Evolutionary conservation across 2,329 filamentous ascomycete species (phyloP).

Genomic region (Daldinia sp.): DNA sequence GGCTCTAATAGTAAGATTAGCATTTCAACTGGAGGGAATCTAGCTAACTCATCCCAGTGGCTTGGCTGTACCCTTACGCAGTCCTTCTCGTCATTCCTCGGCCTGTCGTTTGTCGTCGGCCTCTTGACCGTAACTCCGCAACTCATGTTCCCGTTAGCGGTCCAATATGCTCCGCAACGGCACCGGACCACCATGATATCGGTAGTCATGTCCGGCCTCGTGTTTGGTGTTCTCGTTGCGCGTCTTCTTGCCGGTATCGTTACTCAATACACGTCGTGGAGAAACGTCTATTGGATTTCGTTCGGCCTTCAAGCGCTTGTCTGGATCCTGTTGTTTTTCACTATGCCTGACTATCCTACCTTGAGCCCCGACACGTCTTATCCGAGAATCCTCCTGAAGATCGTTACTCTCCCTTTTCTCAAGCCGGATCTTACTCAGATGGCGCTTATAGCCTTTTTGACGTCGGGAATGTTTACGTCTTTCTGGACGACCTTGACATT

Average conservation of each 20-base stretch:
- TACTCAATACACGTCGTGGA: conserved; percentile 77
- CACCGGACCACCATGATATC: conserved; percentile 74
- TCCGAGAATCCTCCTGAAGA: conserved; percentile 69
- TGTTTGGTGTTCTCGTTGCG: conserved; percentile 79
- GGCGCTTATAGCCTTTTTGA: conserved; percentile 71
- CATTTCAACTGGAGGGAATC: background rate
- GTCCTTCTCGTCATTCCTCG: conserved; percentile 70
- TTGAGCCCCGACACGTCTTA: conserved; percentile 76
- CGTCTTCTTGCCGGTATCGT: conserved; percentile 79
- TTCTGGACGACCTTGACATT: conserved; percentile 58
- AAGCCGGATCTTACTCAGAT: conserved; percentile 76
- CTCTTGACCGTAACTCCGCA: conserved; percentile 83
- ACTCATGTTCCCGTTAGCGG: conserved; percentile 81
- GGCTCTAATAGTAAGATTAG: conserved; percentile 66
- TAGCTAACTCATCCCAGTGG: conserved; percentile 54
- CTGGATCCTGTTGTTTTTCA: conserved; percentile 70
- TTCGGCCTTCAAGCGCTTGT: conserved; percentile 76
- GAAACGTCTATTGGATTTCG: conserved; percentile 80
- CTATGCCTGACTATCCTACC: conserved; percentile 82
- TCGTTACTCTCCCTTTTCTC: conserved; percentile 68
- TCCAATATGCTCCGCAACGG: conserved; percentile 76
- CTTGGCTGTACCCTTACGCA: conserved; percentile 75
- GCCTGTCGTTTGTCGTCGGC: conserved; percentile 76
- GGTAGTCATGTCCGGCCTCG: conserved; percentile 77
- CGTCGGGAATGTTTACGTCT: conserved; percentile 59